These are phyloP conservation scores for Penicillium sp. DNA, from an alignment of 2,329 filamentous ascomycete genomes.

Conservation along the genomic window DNA sequence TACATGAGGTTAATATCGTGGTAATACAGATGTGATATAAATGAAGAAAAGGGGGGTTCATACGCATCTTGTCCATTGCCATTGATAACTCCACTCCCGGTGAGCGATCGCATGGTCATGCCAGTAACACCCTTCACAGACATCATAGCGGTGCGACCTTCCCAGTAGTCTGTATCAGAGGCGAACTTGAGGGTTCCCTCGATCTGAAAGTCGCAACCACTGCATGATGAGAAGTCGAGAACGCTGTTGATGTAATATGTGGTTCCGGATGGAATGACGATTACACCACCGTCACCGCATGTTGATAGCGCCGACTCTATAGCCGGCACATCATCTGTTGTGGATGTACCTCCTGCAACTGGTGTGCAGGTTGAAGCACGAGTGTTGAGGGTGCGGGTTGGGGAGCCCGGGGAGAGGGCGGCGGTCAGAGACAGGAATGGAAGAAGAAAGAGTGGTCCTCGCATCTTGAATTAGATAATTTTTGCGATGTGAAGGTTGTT, in stretches of 20 bases:
- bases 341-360: slow-evolving; percentile 28
- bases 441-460: not conserved
- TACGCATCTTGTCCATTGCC: slow-evolving; percentile 48
- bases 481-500: not conserved
- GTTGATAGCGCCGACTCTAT: slow-evolving; percentile 44
- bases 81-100: slow-evolving; percentile 46
- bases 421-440: not conserved
- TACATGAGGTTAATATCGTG: not conserved
- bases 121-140: slow-evolving; percentile 39
- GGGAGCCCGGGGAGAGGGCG: not conserved
- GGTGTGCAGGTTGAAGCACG: slow-evolving; percentile 36
- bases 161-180: slow-evolving; percentile 45
- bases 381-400: slow-evolving; percentile 2
- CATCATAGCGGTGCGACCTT: slow-evolving; percentile 43
- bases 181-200: slow-evolving; percentile 47
- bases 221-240: slow-evolving; percentile 45
- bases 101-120: slow-evolving; percentile 43
- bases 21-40: too few relatives aligned
- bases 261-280: slow-evolving; percentile 43
- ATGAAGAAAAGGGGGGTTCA: not conserved
- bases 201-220: slow-evolving; percentile 48
- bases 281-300: slow-evolving; percentile 48
- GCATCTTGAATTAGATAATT: not conserved
- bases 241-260: slow-evolving; percentile 48
- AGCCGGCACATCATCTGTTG: slow-evolving; percentile 46